A percentile compares a stretch with the other conserved stretches of the same genome.
phyloP scores from a whole-genome alignment of 208 protist genomes.

The Acanthamoeba lenticulata region DNA sequence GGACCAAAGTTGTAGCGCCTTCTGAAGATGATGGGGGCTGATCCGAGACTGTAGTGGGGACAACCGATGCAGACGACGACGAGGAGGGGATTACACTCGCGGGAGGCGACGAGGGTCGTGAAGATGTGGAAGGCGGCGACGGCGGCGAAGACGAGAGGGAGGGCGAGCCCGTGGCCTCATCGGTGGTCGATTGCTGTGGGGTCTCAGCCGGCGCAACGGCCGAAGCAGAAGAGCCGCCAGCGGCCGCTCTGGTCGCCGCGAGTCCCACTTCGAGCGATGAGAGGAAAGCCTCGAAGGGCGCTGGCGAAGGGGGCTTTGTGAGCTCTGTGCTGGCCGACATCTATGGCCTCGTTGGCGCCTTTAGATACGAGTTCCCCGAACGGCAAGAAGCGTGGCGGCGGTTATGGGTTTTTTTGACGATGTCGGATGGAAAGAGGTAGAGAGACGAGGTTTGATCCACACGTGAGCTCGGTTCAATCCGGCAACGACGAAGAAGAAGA shows the following conservation, averaged over 20 bases:
- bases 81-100: not conserved
- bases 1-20: not conserved
- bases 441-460: too few relatives aligned
- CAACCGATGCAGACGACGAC: not conserved
- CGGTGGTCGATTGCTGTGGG: too few relatives aligned
- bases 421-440: too few relatives aligned
- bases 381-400: too few relatives aligned
- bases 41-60: too few relatives aligned
- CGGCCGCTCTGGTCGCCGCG: not conserved
- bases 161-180: not conserved
- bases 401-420: too few relatives aligned
- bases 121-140: not conserved
- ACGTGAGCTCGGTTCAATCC: too few relatives aligned
- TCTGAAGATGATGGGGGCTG: not conserved
- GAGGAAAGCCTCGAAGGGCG: not conserved
- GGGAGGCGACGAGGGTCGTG: not conserved
- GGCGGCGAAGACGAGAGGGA: not conserved
- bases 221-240: not conserved
- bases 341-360: too few relatives aligned
- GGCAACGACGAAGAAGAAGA: too few relatives aligned
- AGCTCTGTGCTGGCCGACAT: not conserved
- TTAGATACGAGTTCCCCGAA: too few relatives aligned
- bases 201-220: not conserved
- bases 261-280: not conserved
- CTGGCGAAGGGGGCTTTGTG: not conserved